A percentile compares a stretch with the other conserved stretches of the same genome.
These are phyloP conservation scores for Mycoemilia scoparia DNA, from an alignment of 192 early-diverging fungal species.

Conservation along the genomic window DNA sequence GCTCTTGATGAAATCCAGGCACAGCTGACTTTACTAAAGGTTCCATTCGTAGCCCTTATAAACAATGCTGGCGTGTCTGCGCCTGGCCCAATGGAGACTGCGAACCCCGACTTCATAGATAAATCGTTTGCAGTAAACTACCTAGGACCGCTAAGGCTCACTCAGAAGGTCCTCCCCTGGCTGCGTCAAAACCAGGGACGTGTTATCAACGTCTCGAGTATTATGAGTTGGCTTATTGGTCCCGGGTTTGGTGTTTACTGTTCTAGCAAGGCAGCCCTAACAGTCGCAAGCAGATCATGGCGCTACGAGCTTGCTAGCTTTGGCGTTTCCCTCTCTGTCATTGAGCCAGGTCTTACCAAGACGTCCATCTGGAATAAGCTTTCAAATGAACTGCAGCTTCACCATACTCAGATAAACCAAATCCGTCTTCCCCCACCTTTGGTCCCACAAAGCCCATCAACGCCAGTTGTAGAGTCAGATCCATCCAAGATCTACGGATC, in stretches of 20 bases:
- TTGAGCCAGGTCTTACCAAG: constrained; percentile 24
- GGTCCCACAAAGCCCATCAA: constrained; percentile 7
- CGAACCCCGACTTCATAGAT: constrained; percentile 12
- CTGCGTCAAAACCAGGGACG: constrained; percentile 22
- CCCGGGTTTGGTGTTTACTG: constrained; percentile 33
- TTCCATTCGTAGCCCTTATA: constrained; percentile 24
- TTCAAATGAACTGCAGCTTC: constrained; percentile 24
- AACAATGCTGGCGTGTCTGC: constrained; percentile 33
- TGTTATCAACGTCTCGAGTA: constrained; percentile 30
- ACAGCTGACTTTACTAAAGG: constrained; percentile 12
- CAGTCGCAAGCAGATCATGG: constrained; percentile 22
- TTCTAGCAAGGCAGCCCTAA: constrained; percentile 32
- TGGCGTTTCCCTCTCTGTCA: constrained; percentile 21
- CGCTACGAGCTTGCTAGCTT: constrained; percentile 21
- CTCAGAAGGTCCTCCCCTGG: constrained; percentile 27
- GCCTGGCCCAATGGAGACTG: constrained; percentile 26
- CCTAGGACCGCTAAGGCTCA: constrained; percentile 24
- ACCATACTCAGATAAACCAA: constrained; percentile 26
- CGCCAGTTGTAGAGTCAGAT: background rate
- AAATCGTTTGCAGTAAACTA: constrained; percentile 30
- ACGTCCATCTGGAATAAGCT: constrained; percentile 31
- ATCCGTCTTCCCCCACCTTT: constrained; percentile 6
- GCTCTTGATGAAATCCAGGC: constrained; percentile 10
- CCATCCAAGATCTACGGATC: constrained; percentile 14
- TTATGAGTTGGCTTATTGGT: constrained; percentile 30